Evolutionary conservation across 495 filamentous ascomycete species (phyloP), one percentile per base, ranked within the genome.

Genomic region (Xylaria grammica): DNA sequence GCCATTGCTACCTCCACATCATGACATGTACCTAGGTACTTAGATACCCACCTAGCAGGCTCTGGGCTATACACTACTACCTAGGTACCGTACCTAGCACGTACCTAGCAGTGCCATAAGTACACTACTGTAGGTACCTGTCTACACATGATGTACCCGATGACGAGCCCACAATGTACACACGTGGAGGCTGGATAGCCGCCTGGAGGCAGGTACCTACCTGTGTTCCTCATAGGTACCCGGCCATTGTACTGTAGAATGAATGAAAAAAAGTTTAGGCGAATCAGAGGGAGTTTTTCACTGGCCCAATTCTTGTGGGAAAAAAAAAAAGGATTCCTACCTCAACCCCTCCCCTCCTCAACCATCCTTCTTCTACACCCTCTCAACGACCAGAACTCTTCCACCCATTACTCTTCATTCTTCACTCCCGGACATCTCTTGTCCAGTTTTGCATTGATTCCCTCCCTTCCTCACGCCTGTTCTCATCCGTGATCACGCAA

Each of bases 311-410:
- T 60, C 53, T 65, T 42, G 59, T 32, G 53, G 40, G 58, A 58
- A 64, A 63, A 54, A 64, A 58, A 64, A 63, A 54, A 64, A 62
- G 17, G 59, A 63, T 61, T 61, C 49, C 62, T 24, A 46, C 62
- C 42, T 60, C 36, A 45, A 26, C 30, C 57, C 40, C 48, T 63
- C 51, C 60, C 59, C 15, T 52, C 46, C 50, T 50, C n/a, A n/a
- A n/a, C 11, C 63, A 34, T 68, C 63, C 63, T 65, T 62, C 50
- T 66, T 60, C 60, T 64, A 29, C 68, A 71, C 60, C 63, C 61
- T 66, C 69, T 69, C 62, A 72, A 57, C 60, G 54, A 65, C 48
- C 60, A 69, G 67, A 71, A 65, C 60, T 69, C 65, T 63, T 66
- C 62, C 58, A 64, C 62, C 34, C 55, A 58, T 45, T 58, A 24